phyloP scores from a whole-genome alignment of 495 filamentous ascomycete genomes.

The Hyaloscypha variabilis region DNA sequence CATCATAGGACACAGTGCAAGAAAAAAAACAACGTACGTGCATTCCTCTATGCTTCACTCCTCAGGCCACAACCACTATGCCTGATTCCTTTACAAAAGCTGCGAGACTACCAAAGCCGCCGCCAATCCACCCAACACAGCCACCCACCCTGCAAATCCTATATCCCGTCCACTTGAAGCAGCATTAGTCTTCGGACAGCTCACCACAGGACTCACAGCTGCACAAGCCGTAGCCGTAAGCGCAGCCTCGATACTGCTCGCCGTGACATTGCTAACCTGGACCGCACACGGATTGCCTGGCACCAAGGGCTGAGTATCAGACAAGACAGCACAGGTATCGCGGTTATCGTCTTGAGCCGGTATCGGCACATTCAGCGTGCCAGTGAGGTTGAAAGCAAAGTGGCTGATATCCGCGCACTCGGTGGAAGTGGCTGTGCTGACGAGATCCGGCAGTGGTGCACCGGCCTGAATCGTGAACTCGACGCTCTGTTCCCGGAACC shows the following conservation, averaged over 20 bases:
- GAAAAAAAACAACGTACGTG: no score
- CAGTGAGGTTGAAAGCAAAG: constrained; percentile 1
- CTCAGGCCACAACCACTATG: no score
- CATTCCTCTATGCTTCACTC: no score
- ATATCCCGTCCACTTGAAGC: no score
- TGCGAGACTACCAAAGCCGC: no score
- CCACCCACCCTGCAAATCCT: no score
- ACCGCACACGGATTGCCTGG: background rate
- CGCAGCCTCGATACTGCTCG: background rate
- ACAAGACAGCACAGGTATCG: background rate
- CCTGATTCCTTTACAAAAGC: no score
- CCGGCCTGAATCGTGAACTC: constrained; percentile 1
- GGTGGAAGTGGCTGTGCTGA: background rate
- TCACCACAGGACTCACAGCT: no score
- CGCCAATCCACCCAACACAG: no score
- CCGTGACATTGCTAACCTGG: background rate
- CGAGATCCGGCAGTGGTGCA: background rate
- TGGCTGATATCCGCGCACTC: background rate
- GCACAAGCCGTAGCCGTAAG: background rate
- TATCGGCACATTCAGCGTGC: background rate
- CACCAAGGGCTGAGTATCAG: background rate
- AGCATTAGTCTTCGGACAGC: no score
- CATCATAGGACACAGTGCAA: no score
- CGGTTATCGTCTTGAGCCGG: background rate
- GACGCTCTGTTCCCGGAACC: background rate